A percentile compares a stretch with the other conserved stretches of the same genome.
Conservation (phyloP, 2,329 filamentous ascomycete genomes). For the Elsinoe australis region DNA sequence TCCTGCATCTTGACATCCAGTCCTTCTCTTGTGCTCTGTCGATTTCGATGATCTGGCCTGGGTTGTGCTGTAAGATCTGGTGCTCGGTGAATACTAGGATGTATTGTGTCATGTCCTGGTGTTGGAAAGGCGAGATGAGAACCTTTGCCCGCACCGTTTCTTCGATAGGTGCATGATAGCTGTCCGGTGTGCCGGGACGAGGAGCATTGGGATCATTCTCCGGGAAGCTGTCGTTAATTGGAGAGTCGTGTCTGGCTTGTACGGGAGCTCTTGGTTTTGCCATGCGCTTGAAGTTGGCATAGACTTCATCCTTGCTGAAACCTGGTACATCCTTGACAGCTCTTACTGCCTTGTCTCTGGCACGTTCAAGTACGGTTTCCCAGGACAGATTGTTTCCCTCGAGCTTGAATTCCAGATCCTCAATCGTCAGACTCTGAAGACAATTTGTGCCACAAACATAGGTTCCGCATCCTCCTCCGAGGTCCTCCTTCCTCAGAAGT, state of each 20-base stretch:
- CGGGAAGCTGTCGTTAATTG: conserved; percentile 9
- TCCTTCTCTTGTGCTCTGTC: neutral
- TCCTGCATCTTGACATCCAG: conserved; percentile 12
- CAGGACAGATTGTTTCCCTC: conserved; percentile 7
- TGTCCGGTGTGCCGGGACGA: neutral
- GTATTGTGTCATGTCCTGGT: conserved; percentile 10
- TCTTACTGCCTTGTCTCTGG: conserved; percentile 2
- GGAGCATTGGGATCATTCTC: neutral
- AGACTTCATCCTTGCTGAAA: conserved; percentile 12
- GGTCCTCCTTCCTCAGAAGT: conserved; percentile 10
- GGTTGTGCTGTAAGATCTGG: neutral
- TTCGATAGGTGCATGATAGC: neutral
- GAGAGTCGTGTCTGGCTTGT: conserved; percentile 7
- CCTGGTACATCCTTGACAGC: conserved; percentile 5
- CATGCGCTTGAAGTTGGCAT: conserved; percentile 10
- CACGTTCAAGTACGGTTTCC: conserved; percentile 10
- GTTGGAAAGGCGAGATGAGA: neutral
- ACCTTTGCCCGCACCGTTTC: conserved; percentile 12
- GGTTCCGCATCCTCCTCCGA: neutral
- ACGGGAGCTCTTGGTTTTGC: conserved; percentile 7
- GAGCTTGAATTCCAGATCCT: conserved; percentile 11
- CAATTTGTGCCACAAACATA: conserved; percentile 16
- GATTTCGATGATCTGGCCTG: neutral
- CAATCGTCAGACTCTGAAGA: conserved; percentile 7
- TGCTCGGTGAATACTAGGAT: conserved; percentile 10